These are phyloP conservation scores for Roridomyces roridus DNA, from an alignment of 768 basidiomycete species.

Conservation along the genomic window DNA sequence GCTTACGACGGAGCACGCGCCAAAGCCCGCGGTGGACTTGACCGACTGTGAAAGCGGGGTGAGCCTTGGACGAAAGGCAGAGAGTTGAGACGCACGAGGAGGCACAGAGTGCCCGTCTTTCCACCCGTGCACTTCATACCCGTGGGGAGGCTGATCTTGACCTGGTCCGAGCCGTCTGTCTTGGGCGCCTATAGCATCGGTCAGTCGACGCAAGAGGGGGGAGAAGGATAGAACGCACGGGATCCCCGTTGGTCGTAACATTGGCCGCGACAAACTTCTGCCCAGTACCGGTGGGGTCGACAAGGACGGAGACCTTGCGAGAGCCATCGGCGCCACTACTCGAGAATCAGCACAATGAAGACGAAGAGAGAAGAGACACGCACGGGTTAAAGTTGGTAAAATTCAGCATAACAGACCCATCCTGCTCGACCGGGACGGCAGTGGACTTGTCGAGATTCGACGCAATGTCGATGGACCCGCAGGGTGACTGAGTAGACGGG, in stretches of 20 bases:
- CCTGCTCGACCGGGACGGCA: constrained; percentile 6
- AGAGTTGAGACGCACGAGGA: constrained; percentile 23
- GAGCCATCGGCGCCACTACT: constrained; percentile 20
- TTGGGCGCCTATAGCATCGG: not conserved
- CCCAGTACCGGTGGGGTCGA: constrained; percentile 16
- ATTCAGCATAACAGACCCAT: constrained; percentile 16
- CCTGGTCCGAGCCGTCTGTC: constrained; percentile 23
- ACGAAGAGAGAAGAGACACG: not conserved
- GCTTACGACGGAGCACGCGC: constrained; percentile 16
- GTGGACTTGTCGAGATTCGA: constrained; percentile 12
- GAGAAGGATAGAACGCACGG: not conserved
- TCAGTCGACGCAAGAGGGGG: not conserved
- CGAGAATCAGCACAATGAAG: not conserved
- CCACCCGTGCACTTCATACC: constrained; percentile 41
- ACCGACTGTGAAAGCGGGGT: constrained; percentile 7
- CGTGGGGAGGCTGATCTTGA: constrained; percentile 35
- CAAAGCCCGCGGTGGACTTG: constrained; percentile 19
- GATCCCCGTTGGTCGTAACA: constrained; percentile 17
- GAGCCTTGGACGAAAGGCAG: not conserved
- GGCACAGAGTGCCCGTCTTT: constrained; percentile 31
- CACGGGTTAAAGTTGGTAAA: constrained; percentile 22
- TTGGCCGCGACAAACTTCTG: constrained; percentile 15
- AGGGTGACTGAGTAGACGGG: constrained; percentile 5
- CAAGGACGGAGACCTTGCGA: constrained; percentile 12
- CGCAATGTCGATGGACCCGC: constrained; percentile 19